Base-by-base conservation (phyloP, 768 basidiomycete genomes). In the Chalciporus pseudorubinellus region DNA sequence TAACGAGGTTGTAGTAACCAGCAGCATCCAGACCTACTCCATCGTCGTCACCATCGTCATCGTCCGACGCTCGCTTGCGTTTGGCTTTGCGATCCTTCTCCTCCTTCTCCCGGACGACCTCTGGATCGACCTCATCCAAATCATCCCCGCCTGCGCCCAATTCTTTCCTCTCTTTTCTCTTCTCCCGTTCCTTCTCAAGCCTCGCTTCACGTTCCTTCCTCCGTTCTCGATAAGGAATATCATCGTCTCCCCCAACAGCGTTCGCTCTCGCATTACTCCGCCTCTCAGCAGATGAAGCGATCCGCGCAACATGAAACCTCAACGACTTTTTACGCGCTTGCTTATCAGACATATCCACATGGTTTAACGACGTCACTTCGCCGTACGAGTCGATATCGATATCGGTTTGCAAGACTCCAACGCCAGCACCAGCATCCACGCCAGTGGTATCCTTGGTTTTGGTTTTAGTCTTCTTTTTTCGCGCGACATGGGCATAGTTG, bases 1-100 rank as follows among this genome's bases (percentile, higher is more conserved):
- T 85, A 58, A 98, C 85, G 39, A 97, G 81, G 54, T 95, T 88
- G 61, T 98, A 97, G 70, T 98, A 98, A 11, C 86, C 94, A 43
- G 88, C 82, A 3, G 75, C 79, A 45, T 36, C 34, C 14, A n/a
- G 6, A 36, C 73, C 83, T 11, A 74, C 76, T 44, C 45, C 70
- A 42, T 75, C 76, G 34, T 73, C 78, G 44, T 67, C 72, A 31
- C 68, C 75, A 43, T 64, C 71, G 16, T 72, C 74, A 55, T 71
- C 72, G 44, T 71, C 69, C 64, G 63, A 46, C 64, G 50, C 64
- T 63, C 69, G 59, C 68, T 67, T 68, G 69, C 62, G 70, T 8
- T 36, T 36, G n/a, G 34, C 14, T 64, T 65, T 71, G 70, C 59
- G 70, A 70, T 65, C 71, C 60, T 61, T 72, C 48, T 64, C 66